Conservation (phyloP, 2,329 filamentous ascomycete genomes). For the Diplodia seriata region DNA sequence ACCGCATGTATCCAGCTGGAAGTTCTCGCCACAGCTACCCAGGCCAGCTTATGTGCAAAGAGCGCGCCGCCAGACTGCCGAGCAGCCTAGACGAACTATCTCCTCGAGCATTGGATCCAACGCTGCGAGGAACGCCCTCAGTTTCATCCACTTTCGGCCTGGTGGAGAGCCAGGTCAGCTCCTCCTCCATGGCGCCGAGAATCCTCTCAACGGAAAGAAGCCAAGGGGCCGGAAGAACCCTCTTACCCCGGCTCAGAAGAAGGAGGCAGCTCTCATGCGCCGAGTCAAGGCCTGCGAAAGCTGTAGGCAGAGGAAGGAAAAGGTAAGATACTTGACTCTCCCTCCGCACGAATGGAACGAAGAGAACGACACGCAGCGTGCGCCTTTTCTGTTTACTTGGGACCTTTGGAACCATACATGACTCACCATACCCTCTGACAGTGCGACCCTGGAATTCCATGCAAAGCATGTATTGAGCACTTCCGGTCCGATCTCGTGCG, state of each 20-base stretch:
- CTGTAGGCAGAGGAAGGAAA: constrained; percentile 44
- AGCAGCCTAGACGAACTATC: background rate
- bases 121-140: constrained; percentile 7
- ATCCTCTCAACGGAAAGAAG: constrained; percentile 5
- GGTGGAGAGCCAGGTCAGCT: constrained; percentile 43
- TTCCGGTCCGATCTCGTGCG: constrained; percentile 48
- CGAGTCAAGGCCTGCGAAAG: constrained; percentile 46
- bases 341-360: too few species aligned
- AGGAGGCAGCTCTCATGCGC: constrained; percentile 47
- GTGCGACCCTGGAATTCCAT: constrained; percentile 51
- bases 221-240: constrained; percentile 43
- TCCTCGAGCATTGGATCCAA: constrained; percentile 1
- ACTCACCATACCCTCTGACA: constrained; percentile 12
- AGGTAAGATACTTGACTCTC: constrained; percentile 36
- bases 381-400: background rate
- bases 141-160: constrained; percentile 46
- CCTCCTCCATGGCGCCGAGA: constrained; percentile 37
- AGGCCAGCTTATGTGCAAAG: background rate
- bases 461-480: constrained; percentile 48
- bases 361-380: too few species aligned
- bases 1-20: background rate
- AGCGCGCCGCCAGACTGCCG: background rate
- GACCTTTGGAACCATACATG: background rate
- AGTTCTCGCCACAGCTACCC: background rate
- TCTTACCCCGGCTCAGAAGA: constrained; percentile 45